Evolutionary conservation across 306 rosid species (phyloP).

Genomic region (Aeschynomene evenia): DNA sequence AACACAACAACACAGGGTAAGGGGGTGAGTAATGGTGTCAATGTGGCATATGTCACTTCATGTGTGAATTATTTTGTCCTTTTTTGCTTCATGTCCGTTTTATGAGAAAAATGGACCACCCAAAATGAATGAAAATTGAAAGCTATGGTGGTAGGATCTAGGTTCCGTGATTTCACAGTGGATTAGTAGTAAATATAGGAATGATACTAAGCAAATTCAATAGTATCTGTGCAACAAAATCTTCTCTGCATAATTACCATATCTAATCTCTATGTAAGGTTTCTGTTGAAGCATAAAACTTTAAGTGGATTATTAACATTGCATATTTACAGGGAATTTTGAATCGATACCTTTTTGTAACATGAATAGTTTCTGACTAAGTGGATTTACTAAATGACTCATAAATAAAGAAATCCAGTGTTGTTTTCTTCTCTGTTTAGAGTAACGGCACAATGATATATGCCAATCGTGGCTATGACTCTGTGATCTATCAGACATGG

Average conservation of each 20-base stretch:
- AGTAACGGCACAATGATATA: no score
- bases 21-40: slow-evolving; percentile 15
- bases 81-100: slow-evolving; percentile 28
- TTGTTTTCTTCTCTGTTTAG: no score
- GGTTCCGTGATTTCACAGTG: slow-evolving; percentile 33
- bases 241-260: slow-evolving; percentile 9
- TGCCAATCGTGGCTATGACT: no score
- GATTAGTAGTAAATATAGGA: not conserved
- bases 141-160: not conserved
- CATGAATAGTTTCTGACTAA: not conserved
- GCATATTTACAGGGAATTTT: no score
- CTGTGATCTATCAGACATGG: no score
- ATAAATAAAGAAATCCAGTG: no score
- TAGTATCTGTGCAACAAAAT: not conserved
- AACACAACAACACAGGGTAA: slow-evolving; percentile 10
- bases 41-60: slow-evolving; percentile 32
- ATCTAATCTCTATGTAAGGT: not conserved
- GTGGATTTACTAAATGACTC: no score
- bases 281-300: not conserved
- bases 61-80: slow-evolving; percentile 35
- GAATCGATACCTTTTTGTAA: not conserved
- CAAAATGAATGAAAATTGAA: not conserved
- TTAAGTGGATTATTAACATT: no score
- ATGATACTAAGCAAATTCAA: slow-evolving; percentile 3
- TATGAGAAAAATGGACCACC: slow-evolving; percentile 36